Percentiles rank a stretch among this genome's conserved stretches.
These are phyloP conservation scores for Bromus sterilis DNA, from an alignment of 176 grass and related monocot genomes.

Conservation along the genomic window DNA sequence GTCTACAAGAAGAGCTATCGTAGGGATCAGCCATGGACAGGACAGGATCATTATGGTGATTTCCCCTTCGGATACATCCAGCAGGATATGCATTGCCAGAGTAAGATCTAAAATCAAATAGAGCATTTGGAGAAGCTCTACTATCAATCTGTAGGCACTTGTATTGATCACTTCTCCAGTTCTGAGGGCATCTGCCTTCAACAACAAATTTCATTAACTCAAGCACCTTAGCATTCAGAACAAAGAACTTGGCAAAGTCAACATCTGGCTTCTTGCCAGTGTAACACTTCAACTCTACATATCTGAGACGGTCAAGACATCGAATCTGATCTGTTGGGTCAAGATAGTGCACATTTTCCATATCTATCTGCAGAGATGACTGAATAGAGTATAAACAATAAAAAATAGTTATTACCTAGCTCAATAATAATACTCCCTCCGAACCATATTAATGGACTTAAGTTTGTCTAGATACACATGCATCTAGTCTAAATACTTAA, in stretches of 20 bases:
- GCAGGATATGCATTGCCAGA: neutral
- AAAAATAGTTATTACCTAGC: neutral
- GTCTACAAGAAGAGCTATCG: neutral
- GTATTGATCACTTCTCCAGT: neutral
- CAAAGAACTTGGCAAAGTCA: constrained; percentile 14
- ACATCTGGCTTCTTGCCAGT: neutral
- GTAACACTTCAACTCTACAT: constrained; percentile 2
- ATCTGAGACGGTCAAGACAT: neutral
- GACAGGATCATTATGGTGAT: neutral
- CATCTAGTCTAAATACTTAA: too few species aligned
- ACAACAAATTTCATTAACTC: neutral
- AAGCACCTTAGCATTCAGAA: constrained; percentile 4
- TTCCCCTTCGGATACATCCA: neutral
- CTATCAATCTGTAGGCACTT: neutral
- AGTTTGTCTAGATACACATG: too few species aligned
- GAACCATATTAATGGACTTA: too few species aligned
- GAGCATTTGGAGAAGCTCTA: constrained; percentile 1
- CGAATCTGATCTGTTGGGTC: neutral
- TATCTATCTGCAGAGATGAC: neutral
- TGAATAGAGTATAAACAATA: neutral
- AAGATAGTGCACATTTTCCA: neutral
- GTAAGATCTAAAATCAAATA: neutral
- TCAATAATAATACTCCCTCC: too few species aligned
- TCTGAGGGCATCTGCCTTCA: neutral
- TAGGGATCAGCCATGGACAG: neutral